These are phyloP conservation scores for Climacium dendroides DNA, from an alignment of 225 moss, liverwort and hornwort species.

Conservation along the genomic window DNA sequence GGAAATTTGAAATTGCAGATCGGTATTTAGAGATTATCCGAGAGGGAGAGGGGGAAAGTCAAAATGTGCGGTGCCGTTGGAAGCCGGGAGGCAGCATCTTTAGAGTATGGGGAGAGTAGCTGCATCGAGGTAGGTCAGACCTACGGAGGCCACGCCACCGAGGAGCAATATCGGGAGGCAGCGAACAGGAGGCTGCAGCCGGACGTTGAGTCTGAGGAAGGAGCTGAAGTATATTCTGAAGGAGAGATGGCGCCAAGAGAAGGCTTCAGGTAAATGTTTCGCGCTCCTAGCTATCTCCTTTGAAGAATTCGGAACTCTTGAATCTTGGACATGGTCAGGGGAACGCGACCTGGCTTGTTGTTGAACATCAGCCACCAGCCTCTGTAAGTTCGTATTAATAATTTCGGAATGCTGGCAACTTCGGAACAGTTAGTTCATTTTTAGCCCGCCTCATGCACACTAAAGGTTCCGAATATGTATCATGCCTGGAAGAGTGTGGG, in stretches of 20 bases:
- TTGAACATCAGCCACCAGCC: neutral
- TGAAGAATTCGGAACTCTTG: neutral
- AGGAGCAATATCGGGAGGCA: constrained; percentile 10
- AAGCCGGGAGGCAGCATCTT: neutral
- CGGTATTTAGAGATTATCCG: neutral
- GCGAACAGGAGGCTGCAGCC: neutral
- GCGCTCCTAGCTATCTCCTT: neutral
- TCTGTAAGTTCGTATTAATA: neutral
- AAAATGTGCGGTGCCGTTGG: constrained; percentile 25
- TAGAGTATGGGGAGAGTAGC: constrained; percentile 16
- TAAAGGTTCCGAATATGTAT: neutral
- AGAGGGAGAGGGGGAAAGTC: neutral
- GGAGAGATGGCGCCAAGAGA: constrained; percentile 15
- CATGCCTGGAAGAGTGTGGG: neutral
- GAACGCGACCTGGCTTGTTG: neutral
- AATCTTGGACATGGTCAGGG: neutral
- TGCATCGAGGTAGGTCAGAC: neutral
- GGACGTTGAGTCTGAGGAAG: constrained; percentile 6
- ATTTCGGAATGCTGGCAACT: neutral
- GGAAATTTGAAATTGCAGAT: neutral
- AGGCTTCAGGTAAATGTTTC: constrained; percentile 12
- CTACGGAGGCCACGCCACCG: neutral
- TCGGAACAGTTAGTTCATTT: neutral
- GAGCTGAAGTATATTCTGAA: constrained; percentile 7
- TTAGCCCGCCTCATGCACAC: neutral